A percentile compares a stretch with the other conserved stretches of the same genome.
These are phyloP conservation scores for Solanum gandarillasii DNA, from an alignment of 257 asterid genomes.

Conservation along the genomic window DNA sequence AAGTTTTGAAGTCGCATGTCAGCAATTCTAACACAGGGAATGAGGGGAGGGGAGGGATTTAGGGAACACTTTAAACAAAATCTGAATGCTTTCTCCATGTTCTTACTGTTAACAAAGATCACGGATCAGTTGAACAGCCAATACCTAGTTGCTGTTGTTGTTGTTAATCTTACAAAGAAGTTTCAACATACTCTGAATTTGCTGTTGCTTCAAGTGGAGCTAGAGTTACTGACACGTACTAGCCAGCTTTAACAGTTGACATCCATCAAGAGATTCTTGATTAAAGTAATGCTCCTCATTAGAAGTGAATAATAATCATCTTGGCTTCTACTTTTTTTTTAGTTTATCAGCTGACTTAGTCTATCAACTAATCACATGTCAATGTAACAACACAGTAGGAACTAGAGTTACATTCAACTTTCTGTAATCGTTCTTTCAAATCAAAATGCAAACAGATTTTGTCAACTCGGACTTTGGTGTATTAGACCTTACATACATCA, in stretches of 20 bases:
- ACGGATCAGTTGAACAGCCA: neutral
- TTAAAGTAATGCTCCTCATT: neutral
- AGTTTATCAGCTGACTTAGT: neutral
- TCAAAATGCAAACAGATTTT: neutral
- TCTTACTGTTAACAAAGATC: neutral
- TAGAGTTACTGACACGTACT: neutral
- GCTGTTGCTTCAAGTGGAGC: neutral
- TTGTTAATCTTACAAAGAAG: neutral
- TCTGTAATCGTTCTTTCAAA: neutral
- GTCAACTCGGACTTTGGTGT: neutral
- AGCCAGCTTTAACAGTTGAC: neutral
- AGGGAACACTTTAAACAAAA: neutral
- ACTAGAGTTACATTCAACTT: neutral
- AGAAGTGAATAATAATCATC: neutral
- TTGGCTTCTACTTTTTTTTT: neutral
- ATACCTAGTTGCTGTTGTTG: neutral
- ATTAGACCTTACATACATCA: neutral
- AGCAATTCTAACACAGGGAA: neutral
- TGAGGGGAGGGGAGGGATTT: neutral
- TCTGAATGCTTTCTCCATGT: neutral
- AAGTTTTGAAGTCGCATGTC: neutral
- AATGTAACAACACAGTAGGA: neutral
- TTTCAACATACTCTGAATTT: neutral
- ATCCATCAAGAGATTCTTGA: neutral
- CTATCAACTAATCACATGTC: neutral